These are phyloP conservation scores for Escovopsis sp. DNA, from an alignment of 2,329 filamentous ascomycete genomes.

Conservation along the genomic window DNA sequence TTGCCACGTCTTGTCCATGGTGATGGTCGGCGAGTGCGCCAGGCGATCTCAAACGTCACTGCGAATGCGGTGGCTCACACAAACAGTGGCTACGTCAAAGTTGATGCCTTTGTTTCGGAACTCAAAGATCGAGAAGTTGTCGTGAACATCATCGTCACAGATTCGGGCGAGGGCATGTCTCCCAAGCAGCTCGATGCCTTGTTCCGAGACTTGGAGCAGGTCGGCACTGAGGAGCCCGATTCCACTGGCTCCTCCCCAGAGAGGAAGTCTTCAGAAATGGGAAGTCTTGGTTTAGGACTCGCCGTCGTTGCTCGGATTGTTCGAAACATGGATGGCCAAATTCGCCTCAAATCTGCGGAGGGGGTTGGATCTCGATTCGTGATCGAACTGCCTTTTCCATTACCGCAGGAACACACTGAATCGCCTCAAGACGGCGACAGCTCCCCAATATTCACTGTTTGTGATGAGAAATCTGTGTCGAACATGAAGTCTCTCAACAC, in stretches of 20 bases:
- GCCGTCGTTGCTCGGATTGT: conserved; percentile 77
- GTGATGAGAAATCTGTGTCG: conserved; percentile 7
- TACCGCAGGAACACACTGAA: conserved; percentile 31
- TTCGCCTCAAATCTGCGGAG: conserved; percentile 70
- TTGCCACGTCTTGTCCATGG: conserved; percentile 60
- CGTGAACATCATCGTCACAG: conserved; percentile 60
- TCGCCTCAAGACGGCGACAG: conserved; percentile 7
- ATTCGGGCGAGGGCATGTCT: conserved; percentile 63
- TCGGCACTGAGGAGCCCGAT: conserved; percentile 32
- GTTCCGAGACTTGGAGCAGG: conserved; percentile 45
- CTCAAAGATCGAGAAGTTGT: conserved; percentile 39
- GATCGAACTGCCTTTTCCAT: conserved; percentile 60
- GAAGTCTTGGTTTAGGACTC: conserved; percentile 64
- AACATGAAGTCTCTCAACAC: conserved; percentile 13
- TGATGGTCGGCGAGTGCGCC: conserved; percentile 65
- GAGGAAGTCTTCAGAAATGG: conserved; percentile 17
- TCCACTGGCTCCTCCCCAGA: conserved; percentile 7
- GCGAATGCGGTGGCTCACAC: conserved; percentile 80
- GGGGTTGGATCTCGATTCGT: conserved; percentile 73
- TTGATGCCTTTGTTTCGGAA: conserved; percentile 53
- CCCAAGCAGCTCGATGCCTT: conserved; percentile 41
- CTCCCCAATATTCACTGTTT: conserved; percentile 2
- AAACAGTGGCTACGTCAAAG: conserved; percentile 45
- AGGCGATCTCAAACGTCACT: conserved; percentile 68
- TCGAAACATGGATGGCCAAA: conserved; percentile 79